Evolutionary conservation across 148 eudicot species (phyloP).

Genomic region (Chenopodium album): DNA sequence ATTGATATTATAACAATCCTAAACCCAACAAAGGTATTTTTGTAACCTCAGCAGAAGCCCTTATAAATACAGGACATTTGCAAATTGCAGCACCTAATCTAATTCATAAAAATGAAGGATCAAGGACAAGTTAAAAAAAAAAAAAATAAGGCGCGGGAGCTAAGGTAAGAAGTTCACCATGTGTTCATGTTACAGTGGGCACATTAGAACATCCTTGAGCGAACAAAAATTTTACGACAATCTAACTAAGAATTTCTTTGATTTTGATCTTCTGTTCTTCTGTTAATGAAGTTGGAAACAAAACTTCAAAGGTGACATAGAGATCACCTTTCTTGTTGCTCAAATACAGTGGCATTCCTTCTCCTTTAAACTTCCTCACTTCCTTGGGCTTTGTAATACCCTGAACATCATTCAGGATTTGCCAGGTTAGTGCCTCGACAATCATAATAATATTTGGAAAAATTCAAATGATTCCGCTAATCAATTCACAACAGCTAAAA

Average conservation of each 20-base stretch:
- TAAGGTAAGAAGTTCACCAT: slow-evolving; percentile 5
- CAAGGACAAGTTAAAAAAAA: neutral
- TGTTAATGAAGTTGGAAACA: slow-evolving; percentile 79
- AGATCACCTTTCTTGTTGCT: slow-evolving; percentile 91
- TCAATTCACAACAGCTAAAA: too few species aligned
- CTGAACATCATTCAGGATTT: slow-evolving; percentile 33
- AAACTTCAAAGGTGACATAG: slow-evolving; percentile 74
- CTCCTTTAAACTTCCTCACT: slow-evolving; percentile 83
- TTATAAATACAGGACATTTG: slow-evolving; percentile 18
- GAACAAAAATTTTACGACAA: slow-evolving; percentile 20
- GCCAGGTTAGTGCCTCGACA: neutral
- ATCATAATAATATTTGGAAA: neutral
- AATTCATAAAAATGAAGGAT: neutral
- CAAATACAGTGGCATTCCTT: slow-evolving; percentile 88
- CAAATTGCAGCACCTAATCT: slow-evolving; percentile 1
- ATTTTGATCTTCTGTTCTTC: slow-evolving; percentile 82
- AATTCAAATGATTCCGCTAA: neutral
- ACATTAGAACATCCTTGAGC: neutral
- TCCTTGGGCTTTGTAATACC: slow-evolving; percentile 84
- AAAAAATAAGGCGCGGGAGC: neutral
- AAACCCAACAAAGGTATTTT: neutral
- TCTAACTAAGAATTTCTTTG: slow-evolving; percentile 61
- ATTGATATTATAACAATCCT: slow-evolving; percentile 10
- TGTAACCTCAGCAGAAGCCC: slow-evolving; percentile 14
- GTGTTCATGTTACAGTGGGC: slow-evolving; percentile 31